A percentile compares a stretch with the other conserved stretches of the same genome.
phyloP scores from a whole-genome alignment of 495 filamentous ascomycete genomes.

The Podospora pseudoanserina region DNA sequence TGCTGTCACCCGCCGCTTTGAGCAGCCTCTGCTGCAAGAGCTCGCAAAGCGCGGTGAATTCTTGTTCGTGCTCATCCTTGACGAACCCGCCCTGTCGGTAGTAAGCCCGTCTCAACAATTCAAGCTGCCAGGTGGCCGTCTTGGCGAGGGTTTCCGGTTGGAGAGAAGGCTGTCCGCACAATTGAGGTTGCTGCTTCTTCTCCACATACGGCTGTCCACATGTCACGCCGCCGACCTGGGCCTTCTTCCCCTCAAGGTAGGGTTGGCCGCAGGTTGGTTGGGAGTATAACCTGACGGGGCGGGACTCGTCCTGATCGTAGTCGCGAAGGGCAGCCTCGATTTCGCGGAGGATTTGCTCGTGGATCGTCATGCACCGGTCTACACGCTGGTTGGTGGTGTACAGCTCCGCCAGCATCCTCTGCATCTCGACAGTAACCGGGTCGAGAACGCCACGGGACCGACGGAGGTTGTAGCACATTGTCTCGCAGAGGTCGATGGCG shows the following conservation, averaged over 20 bases:
- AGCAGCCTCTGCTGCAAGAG: conserved; percentile 14
- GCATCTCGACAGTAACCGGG: conserved; percentile 52
- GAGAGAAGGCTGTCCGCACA: conserved; percentile 12
- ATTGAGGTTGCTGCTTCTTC: neutral
- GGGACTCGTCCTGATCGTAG: conserved; percentile 4
- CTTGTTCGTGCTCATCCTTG: conserved; percentile 31
- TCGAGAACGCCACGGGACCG: conserved; percentile 56
- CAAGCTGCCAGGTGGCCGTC: conserved; percentile 46
- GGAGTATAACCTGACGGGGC: conserved; percentile 2
- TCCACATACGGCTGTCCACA: neutral
- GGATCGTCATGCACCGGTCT: conserved; percentile 50
- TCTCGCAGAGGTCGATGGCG: conserved; percentile 55
- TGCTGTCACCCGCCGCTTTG: conserved; percentile 3
- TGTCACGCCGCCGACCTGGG: neutral
- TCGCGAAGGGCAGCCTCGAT: conserved; percentile 27
- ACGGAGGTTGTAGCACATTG: conserved; percentile 62
- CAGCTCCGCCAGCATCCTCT: conserved; percentile 52
- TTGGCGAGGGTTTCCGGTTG: conserved; percentile 42
- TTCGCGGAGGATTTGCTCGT: conserved; percentile 52
- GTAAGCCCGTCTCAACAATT: conserved; percentile 48
- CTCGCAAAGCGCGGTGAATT: conserved; percentile 18
- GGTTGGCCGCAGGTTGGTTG: neutral
- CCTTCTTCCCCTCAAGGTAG: neutral
- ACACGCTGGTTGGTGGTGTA: conserved; percentile 49
- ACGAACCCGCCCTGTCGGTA: conserved; percentile 29